Evolutionary conservation across 2,329 filamentous ascomycete species (phyloP), one percentile per base, ranked within the genome.

Genomic region (Apiospora arundinis): DNA sequence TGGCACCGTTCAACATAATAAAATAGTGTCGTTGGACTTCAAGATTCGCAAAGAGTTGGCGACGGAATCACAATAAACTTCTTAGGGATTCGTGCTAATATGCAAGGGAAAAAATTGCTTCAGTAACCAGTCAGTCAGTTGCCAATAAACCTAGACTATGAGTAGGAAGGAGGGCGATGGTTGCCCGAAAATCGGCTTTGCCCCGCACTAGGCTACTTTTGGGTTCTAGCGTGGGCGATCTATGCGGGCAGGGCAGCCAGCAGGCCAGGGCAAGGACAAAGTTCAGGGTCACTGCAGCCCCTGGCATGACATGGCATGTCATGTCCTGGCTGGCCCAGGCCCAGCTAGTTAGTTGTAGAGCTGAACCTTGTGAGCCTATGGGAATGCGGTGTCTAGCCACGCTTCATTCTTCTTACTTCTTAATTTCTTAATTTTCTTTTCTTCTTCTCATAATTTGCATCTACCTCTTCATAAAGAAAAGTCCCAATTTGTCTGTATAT

Each of bases 1-100:
- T 63, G 75, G 80, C 71, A 71, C 72, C 76, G 75, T 76, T 81
- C 68, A 83, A 81, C 84, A 86, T 87, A 71, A 66, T 81, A 75
- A 46, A 40, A 70, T 56, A 25, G 32, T 63, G 32, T n/a, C 28
- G n/a, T 32, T 37, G 69, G 37, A 69, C 12, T 66, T 48, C 18
- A 7, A 63, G 6, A 37, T 28, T 52, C 4, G 14, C 45, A 16
- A 52, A 66, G 40, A 40, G 25, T 16, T 48, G 9, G 28, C 65
- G 23, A 45, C 65, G n/a, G 18, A 46, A 28, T 67, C 23, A n/a
- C 65, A 65, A 23, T 40, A 45, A 37, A 60, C 44, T 40, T 40
- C 44, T 18, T 25, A 37, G 32, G 25, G 37, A n/a, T 44, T 67
- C 25, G 42, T 46, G 18, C 28, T 32, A 46, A 67, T 32, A n/a